phyloP scores from a whole-genome alignment of 352 stramenopile genomes.

The Phytopythium cucurbitacearum region DNA sequence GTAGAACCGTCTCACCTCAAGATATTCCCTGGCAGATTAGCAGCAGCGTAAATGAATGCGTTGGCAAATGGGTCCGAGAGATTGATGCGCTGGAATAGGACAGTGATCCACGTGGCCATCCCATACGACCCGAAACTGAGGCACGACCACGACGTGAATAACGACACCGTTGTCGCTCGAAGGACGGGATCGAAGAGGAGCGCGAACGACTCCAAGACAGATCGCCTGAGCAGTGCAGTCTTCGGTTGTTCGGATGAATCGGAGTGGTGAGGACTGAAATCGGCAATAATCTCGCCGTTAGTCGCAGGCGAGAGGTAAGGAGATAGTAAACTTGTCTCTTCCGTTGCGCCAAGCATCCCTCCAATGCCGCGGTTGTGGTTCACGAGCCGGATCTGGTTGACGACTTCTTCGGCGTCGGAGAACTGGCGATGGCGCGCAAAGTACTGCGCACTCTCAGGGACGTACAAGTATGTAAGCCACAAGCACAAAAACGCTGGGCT shows the following conservation, averaged over 20 bases:
- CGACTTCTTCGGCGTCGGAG: slow-evolving; percentile 47
- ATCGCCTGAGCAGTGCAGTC: neutral
- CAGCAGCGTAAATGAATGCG: slow-evolving; percentile 89
- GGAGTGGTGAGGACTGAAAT: too few relatives aligned
- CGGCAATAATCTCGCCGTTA: neutral
- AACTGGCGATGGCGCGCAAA: slow-evolving; percentile 45
- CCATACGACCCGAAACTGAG: slow-evolving; percentile 88
- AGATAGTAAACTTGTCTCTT: slow-evolving; percentile 25
- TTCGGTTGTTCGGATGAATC: too few relatives aligned
- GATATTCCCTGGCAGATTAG: slow-evolving; percentile 90
- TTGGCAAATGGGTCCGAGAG: slow-evolving; percentile 89
- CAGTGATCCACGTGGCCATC: slow-evolving; percentile 92
- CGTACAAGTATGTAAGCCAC: slow-evolving; percentile 58
- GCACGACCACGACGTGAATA: slow-evolving; percentile 69
- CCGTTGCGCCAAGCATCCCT: slow-evolving; percentile 5
- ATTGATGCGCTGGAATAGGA: slow-evolving; percentile 89
- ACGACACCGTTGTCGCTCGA: slow-evolving; percentile 49
- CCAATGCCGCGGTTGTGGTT: slow-evolving; percentile 17
- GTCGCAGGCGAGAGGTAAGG: slow-evolving; percentile 8
- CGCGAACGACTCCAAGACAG: slow-evolving; percentile 4
- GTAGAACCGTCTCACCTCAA: slow-evolving; percentile 32
- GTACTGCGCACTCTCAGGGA: slow-evolving; percentile 83
- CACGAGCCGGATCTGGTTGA: slow-evolving; percentile 48
- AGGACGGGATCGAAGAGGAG: slow-evolving; percentile 58
- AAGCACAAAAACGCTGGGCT: slow-evolving; percentile 65